A percentile compares a stretch with the other conserved stretches of the same genome.
phyloP scores from a whole-genome alignment of 139 green algal species.

The Asterochloris sp. region DNA sequence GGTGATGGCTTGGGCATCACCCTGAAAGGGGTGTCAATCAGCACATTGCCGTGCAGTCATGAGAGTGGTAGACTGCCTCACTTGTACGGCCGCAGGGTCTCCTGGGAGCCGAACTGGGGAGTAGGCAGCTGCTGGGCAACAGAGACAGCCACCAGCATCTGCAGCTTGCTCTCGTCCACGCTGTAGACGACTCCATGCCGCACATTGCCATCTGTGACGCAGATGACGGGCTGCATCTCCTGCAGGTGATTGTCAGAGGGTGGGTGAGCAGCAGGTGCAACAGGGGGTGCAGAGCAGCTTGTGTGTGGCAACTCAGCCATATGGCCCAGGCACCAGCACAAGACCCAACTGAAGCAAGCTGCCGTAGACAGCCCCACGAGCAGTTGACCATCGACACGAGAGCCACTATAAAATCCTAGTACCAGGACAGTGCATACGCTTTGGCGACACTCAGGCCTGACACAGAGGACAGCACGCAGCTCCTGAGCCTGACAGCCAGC shows the following conservation, averaged over 20 bases:
- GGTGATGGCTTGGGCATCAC: not conserved
- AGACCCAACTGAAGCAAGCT: too few species aligned
- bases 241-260: not conserved
- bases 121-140: not conserved
- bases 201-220: conserved; percentile 25
- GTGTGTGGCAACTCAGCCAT: too few species aligned
- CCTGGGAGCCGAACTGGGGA: not conserved
- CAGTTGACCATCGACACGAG: too few species aligned
- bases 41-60: not conserved
- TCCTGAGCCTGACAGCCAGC: not conserved
- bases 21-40: not conserved
- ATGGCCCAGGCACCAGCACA: too few species aligned
- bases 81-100: not conserved
- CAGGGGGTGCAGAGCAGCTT: not conserved
- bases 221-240: conserved; percentile 43
- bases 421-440: not conserved
- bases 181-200: conserved; percentile 16
- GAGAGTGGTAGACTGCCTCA: not conserved
- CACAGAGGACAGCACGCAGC: not conserved
- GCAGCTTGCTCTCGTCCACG: not conserved
- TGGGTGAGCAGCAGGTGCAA: not conserved
- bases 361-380: too few species aligned
- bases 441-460: too few species aligned
- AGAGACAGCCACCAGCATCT: conserved; percentile 20
- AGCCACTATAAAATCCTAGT: too few species aligned